Percentiles rank a stretch among this genome's conserved stretches.
Conservation (phyloP, 2,329 filamentous ascomycete species). For the Dothideomycetidae sp. region DNA sequence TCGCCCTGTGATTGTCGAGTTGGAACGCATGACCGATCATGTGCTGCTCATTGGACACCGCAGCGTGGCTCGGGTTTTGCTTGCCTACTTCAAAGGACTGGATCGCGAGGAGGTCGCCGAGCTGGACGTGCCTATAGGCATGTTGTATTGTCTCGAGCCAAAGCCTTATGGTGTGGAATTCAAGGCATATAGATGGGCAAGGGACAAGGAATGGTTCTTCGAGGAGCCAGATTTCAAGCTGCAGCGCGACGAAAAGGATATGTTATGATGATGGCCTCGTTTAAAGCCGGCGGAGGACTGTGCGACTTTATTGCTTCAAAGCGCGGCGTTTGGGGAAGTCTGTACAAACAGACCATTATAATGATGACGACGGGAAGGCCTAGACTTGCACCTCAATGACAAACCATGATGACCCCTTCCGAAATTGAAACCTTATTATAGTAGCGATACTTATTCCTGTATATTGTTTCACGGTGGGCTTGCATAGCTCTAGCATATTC, state of each 20-base stretch:
- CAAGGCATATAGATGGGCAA: constrained; percentile 85
- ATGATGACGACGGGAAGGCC: not conserved
- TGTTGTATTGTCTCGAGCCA: constrained; percentile 88
- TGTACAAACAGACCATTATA: not conserved
- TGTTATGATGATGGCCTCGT: constrained; percentile 18
- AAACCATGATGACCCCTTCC: no score
- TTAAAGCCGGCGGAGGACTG: no score
- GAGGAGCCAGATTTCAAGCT: constrained; percentile 74
- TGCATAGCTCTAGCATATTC: no score
- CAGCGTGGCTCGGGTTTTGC: constrained; percentile 77
- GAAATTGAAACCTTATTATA: no score
- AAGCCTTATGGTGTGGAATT: constrained; percentile 97
- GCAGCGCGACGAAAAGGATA: constrained; percentile 37
- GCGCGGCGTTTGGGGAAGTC: not conserved
- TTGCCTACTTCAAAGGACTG: constrained; percentile 93
- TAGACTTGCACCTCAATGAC: not conserved
- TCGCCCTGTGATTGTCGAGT: constrained; percentile 87
- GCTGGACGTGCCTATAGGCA: constrained; percentile 82
- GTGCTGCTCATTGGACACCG: constrained; percentile 85
- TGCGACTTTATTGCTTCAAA: no score
- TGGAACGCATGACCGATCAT: constrained; percentile 94
- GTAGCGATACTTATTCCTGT: no score
- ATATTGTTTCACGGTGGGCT: no score
- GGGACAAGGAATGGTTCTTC: constrained; percentile 64
- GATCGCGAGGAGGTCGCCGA: constrained; percentile 85